phyloP scores from a whole-genome alignment of 371 early-diverging fungal species.

The Mucor velutinosus region DNA sequence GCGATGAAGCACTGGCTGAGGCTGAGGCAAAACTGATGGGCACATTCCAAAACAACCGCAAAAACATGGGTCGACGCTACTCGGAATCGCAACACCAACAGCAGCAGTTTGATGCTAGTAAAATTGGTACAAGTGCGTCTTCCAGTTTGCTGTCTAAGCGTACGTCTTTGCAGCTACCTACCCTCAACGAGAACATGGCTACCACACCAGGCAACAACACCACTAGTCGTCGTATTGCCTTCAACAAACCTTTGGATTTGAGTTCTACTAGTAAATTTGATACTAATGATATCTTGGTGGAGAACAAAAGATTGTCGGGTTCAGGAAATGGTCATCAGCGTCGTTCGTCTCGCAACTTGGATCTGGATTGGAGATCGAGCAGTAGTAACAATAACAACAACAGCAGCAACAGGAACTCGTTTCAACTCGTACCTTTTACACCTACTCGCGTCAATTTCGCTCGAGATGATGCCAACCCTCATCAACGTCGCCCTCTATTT shows the following conservation, averaged over 20 bases:
- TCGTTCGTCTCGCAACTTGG: constrained; percentile 46
- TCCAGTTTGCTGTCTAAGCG: background rate
- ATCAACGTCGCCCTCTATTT: constrained; percentile 60
- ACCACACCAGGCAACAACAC: constrained; percentile 1
- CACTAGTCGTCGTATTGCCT: constrained; percentile 17
- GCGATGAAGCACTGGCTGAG: constrained; percentile 51
- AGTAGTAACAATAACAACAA: background rate
- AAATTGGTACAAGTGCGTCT: constrained; percentile 8
- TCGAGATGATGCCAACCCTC: constrained; percentile 55
- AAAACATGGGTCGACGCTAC: constrained; percentile 26
- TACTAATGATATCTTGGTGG: background rate
- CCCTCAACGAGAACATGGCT: constrained; percentile 33
- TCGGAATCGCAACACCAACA: constrained; percentile 32
- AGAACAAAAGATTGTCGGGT: constrained; percentile 8
- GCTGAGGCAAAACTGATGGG: constrained; percentile 59
- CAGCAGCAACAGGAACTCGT: background rate
- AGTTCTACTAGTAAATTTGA: constrained; percentile 1
- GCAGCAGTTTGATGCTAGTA: background rate
- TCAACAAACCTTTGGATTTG: constrained; percentile 46
- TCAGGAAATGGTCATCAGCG: constrained; percentile 18
- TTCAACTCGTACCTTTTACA: constrained; percentile 47
- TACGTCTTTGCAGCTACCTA: constrained; percentile 22
- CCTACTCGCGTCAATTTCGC: constrained; percentile 55
- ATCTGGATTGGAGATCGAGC: constrained; percentile 45
- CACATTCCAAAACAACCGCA: constrained; percentile 29